A percentile compares a stretch with the other conserved stretches of the same genome.
phyloP scores from a whole-genome alignment of 139 green algal genomes.

The Chlamydomonas sp. region DNA sequence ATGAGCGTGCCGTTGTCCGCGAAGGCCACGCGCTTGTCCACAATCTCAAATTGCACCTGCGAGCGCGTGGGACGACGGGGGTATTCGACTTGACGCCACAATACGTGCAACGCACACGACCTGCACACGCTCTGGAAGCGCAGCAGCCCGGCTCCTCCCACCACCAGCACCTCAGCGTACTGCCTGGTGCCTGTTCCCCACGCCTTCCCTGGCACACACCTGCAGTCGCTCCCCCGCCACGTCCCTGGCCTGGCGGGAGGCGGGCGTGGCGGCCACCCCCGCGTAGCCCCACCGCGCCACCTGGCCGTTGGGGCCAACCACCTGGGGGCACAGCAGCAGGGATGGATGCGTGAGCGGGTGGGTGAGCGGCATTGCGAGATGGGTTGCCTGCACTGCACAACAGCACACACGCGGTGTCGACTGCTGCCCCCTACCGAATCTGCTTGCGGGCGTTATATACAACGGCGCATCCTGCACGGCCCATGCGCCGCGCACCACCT shows the following conservation, averaged over 20 bases:
- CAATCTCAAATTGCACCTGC: constrained; percentile 54
- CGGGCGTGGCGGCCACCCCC: constrained; percentile 75
- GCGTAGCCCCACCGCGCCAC: constrained; percentile 70
- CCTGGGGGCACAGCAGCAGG: constrained; percentile 58
- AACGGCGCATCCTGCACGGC: background rate
- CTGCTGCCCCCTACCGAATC: no score
- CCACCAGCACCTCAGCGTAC: background rate
- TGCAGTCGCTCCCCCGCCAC: constrained; percentile 80
- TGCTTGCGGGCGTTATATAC: background rate
- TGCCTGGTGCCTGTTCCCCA: background rate
- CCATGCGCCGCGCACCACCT: background rate
- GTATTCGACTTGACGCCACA: background rate
- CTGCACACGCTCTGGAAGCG: background rate
- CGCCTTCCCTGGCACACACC: constrained; percentile 35
- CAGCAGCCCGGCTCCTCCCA: background rate
- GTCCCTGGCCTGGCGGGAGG: constrained; percentile 70
- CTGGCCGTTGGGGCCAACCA: constrained; percentile 74
- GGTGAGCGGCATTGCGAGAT: no score
- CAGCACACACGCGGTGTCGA: no score
- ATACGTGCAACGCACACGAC: background rate
- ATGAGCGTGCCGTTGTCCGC: constrained; percentile 43
- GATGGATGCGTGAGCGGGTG: no score
- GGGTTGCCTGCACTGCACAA: no score
- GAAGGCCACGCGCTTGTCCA: constrained; percentile 53
- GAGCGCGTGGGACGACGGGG: background rate